Evolutionary conservation across 1,139 yeast species (phyloP).

Genomic region (Hyphopichia burtonii): DNA sequence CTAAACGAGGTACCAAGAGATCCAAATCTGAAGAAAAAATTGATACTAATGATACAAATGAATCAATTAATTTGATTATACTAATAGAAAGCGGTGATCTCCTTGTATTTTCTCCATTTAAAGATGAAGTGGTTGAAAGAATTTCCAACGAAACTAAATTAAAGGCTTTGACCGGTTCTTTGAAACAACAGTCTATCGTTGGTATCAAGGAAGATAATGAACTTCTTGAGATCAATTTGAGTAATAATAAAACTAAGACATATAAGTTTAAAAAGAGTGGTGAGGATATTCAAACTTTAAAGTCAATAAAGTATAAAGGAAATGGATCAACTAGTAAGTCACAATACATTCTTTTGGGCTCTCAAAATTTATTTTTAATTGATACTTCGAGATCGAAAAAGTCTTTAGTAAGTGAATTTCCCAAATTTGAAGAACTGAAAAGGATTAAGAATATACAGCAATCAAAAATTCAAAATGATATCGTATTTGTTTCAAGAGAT

Average conservation of each 20-base stretch:
- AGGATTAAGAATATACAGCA: slow-evolving; percentile 7
- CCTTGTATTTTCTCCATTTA: slow-evolving; percentile 40
- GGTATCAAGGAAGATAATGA: slow-evolving; percentile 13
- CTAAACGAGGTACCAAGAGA: slow-evolving; percentile 16
- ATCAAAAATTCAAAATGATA: slow-evolving; percentile 7
- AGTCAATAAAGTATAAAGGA: slow-evolving; percentile 9
- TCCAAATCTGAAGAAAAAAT: not conserved
- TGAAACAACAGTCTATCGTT: slow-evolving; percentile 16
- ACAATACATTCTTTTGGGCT: slow-evolving; percentile 10
- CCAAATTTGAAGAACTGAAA: not conserved
- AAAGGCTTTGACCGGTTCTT: slow-evolving; percentile 16
- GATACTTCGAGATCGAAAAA: slow-evolving; percentile 13
- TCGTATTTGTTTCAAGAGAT: slow-evolving; percentile 8
- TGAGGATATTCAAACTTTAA: slow-evolving; percentile 7
- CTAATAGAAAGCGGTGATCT: slow-evolving; percentile 37
- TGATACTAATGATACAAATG: not conserved
- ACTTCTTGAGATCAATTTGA: slow-evolving; percentile 15
- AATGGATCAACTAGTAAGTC: slow-evolving; percentile 8
- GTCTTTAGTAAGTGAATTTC: slow-evolving; percentile 7
- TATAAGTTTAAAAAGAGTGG: slow-evolving; percentile 12
- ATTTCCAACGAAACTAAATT: slow-evolving; percentile 24
- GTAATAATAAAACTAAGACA: slow-evolving; percentile 15
- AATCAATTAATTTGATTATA: slow-evolving; percentile 27
- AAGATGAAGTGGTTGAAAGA: slow-evolving; percentile 32
- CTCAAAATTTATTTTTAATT: slow-evolving; percentile 10